A percentile compares a stretch with the other conserved stretches of the same genome.
phyloP scores from a whole-genome alignment of 1,284 basidiomycete species.

The Fomitiporia mediterranea region DNA sequence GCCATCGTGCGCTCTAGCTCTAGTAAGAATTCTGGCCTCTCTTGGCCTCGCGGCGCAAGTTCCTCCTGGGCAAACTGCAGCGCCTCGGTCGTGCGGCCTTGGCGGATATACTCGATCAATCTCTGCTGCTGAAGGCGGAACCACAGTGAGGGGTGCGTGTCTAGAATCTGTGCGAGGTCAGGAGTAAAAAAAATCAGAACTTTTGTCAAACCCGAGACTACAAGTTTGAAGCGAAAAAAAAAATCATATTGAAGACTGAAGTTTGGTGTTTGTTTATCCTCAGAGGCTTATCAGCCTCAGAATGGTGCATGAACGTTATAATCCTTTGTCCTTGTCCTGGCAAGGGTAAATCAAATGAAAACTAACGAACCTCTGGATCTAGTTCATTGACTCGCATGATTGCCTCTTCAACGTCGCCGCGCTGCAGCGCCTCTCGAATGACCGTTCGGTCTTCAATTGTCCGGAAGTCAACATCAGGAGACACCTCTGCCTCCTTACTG shows the following conservation, averaged over 20 bases:
- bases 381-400: conserved; percentile 92
- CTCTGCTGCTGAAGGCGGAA: conserved; percentile 94
- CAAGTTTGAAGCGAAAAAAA: conserved; percentile 23
- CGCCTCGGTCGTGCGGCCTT: conserved; percentile 75
- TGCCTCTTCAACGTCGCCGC: conserved; percentile 92
- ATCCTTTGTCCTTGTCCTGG: conserved; percentile 51
- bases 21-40: conserved; percentile 87
- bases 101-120: conserved; percentile 91
- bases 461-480: conserved; percentile 78
- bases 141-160: conserved; percentile 86
- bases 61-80: conserved; percentile 90
- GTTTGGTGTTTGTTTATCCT: conserved; percentile 72
- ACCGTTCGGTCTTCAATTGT: conserved; percentile 92
- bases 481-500: conserved; percentile 79
- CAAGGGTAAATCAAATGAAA: conserved; percentile 18
- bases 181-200: no score
- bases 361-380: conserved; percentile 85
- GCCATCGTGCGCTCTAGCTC: conserved; percentile 97
- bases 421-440: conserved; percentile 90
- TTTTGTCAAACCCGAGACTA: no score
- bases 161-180: conserved; percentile 70
- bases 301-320: conserved; percentile 99
- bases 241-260: conserved; percentile 92
- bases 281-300: conserved; percentile 77
- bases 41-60: conserved; percentile 90